Evolutionary conservation across 192 early-diverging fungal genomes (phyloP).

Genomic region (Backusella tarrabulga): DNA sequence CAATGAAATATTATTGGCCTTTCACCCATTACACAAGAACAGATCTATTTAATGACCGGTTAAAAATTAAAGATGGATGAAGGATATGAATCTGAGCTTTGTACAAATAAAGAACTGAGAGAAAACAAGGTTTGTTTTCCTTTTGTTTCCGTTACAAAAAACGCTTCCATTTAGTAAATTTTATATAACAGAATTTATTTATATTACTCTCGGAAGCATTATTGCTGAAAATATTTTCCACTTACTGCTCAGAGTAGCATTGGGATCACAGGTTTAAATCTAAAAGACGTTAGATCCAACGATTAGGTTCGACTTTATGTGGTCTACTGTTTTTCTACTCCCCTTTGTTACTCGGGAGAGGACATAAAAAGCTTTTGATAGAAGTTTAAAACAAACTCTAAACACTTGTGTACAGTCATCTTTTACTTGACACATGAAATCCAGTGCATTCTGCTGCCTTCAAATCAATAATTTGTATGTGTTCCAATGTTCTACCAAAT

Average conservation of each 20-base stretch:
- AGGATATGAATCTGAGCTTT: background rate
- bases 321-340: background rate
- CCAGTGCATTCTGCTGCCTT: background rate
- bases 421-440: background rate
- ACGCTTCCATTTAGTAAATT: too few relatives aligned
- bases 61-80: background rate
- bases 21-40: background rate
- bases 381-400: background rate
- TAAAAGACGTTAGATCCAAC: background rate
- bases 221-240: background rate
- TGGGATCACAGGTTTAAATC: background rate
- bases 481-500: background rate
- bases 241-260: background rate
- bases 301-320: background rate
- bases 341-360: background rate
- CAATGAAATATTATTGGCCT: background rate
- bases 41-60: background rate
- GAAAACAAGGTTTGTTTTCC: background rate
- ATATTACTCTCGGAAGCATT: background rate
- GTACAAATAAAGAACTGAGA: background rate
- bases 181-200: background rate
- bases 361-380: background rate
- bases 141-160: background rate
- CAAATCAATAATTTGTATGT: background rate
- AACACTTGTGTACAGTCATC: background rate